Base-by-base conservation (phyloP, 2,329 filamentous ascomycete genomes). In the Simplicillium aogashimaense region DNA sequence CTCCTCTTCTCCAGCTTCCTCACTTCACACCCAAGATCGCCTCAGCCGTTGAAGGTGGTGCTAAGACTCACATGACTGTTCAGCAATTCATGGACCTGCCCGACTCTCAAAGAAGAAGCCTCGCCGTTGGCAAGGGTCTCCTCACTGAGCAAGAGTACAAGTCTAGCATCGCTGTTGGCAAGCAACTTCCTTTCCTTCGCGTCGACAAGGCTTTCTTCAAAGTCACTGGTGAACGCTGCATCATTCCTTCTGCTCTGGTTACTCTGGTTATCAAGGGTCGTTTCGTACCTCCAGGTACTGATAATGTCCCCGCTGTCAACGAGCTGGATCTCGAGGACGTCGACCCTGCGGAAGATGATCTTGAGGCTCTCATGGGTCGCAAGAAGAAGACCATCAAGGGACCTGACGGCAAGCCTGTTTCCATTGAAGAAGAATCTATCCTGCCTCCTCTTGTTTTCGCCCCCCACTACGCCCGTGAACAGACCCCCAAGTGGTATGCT, bases 141-240 rank as follows among this genome's bases (percentile, higher is more conserved):
- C 67, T 98, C 30, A 81, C 74, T 4, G 81, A 87, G 49, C 63
- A 76, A 44, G 78, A 95, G 59, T 95, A 95, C 63, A 69, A 77
- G 47, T 74, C 81, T 33, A 84, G 83, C 30, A 71, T 95, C 44
- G 64, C 65, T 36, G 83, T 95, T 25, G 89, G 88, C 20, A 78
- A 79, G 51, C 86, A 95, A 63, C 72, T 98, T 20, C 92, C 92
- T 2, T 76, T 79, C 47, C 72, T 98, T 41, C 76, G 84, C 43
- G 79, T 98, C 10, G 86, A 87, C 55, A 94, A 88, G 66, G 86
- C 88, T 7, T 98, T 95, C 65, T 98, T 98, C 78, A 98, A 98
- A 71, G 94, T 98, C 35, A 82, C 87, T 39, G 92, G 92, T 56
- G 94, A 98, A 65, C 86, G 84, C 49, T 84, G 83, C 59, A 86